These are phyloP conservation scores for Magnusiomyces ingens DNA, from an alignment of 1,139 yeast species.

Conservation along the genomic window DNA sequence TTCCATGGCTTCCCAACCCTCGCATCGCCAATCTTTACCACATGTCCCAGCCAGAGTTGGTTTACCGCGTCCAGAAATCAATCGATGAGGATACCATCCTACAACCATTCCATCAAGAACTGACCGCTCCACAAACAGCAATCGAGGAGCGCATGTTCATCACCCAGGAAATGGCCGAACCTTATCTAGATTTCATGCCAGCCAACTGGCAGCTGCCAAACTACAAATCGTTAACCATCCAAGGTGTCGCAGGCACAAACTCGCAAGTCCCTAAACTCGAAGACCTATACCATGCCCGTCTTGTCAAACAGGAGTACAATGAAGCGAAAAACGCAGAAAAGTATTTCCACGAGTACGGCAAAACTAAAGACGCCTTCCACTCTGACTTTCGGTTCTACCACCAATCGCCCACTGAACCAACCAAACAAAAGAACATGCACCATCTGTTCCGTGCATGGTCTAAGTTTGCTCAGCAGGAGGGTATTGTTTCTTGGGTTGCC, in stretches of 20 bases:
- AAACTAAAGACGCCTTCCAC: background rate
- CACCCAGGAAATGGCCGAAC: background rate
- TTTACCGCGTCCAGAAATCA: background rate
- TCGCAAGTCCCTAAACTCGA: background rate
- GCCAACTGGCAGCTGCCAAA: background rate
- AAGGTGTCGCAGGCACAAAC: background rate
- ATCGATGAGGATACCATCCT: background rate
- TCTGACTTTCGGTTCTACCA: background rate
- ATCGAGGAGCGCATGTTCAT: background rate
- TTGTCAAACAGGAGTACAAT: background rate
- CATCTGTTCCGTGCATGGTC: slow-evolving; percentile 53
- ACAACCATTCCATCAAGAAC: background rate
- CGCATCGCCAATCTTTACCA: background rate
- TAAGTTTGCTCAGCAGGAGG: slow-evolving; percentile 47
- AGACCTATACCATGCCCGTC: background rate
- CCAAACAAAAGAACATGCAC: slow-evolving; percentile 32
- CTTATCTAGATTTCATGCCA: background rate
- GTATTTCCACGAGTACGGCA: background rate
- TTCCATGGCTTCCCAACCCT: background rate
- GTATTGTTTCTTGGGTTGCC: slow-evolving; percentile 53
- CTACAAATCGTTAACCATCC: background rate
- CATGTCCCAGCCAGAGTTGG: background rate
- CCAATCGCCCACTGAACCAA: background rate
- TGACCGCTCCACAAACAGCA: background rate
- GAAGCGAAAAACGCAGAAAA: background rate